phyloP scores from a whole-genome alignment of 805 yeast species.

The Barnettozyma pratensis region DNA sequence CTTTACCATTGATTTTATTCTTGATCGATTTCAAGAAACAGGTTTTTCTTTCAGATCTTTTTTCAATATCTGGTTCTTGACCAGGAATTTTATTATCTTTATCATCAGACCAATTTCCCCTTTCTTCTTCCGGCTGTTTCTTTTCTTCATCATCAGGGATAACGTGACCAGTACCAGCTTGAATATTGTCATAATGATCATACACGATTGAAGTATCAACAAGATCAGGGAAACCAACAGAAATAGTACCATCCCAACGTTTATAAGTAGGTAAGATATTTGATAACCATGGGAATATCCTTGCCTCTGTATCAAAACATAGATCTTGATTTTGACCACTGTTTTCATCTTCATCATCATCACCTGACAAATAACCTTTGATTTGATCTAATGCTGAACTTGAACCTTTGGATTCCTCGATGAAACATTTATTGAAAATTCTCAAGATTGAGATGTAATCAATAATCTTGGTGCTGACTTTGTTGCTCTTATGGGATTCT shows the following conservation, averaged over 20 bases:
- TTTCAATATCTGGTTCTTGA: background rate
- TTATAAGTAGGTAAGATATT: conserved; percentile 29
- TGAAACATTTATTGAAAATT: conserved; percentile 20
- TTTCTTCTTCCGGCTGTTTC: background rate
- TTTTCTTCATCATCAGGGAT: background rate
- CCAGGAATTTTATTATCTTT: background rate
- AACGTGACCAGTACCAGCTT: background rate
- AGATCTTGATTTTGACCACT: conserved; percentile 2
- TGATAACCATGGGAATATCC: conserved; percentile 34
- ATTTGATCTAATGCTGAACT: conserved; percentile 1
- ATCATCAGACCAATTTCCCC: background rate
- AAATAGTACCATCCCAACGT: conserved; percentile 31
- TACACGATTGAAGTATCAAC: conserved; percentile 5
- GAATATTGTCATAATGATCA: conserved; percentile 6
- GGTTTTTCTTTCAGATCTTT: conserved; percentile 7
- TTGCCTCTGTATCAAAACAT: conserved; percentile 25
- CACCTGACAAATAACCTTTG: conserved; percentile 3
- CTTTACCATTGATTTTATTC: conserved; percentile 35
- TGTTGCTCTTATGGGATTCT: conserved; percentile 5
- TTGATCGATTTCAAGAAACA: conserved; percentile 29
- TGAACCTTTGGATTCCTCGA: conserved; percentile 3
- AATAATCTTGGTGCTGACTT: conserved; percentile 16
- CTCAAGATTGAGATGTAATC: conserved; percentile 18
- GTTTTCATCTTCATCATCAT: conserved; percentile 6
- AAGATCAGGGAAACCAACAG: conserved; percentile 26